Percentiles rank a stretch among this genome's conserved stretches.
Conservation (phyloP, 1,284 basidiomycete genomes). For the Ceratobasidium sp. region DNA sequence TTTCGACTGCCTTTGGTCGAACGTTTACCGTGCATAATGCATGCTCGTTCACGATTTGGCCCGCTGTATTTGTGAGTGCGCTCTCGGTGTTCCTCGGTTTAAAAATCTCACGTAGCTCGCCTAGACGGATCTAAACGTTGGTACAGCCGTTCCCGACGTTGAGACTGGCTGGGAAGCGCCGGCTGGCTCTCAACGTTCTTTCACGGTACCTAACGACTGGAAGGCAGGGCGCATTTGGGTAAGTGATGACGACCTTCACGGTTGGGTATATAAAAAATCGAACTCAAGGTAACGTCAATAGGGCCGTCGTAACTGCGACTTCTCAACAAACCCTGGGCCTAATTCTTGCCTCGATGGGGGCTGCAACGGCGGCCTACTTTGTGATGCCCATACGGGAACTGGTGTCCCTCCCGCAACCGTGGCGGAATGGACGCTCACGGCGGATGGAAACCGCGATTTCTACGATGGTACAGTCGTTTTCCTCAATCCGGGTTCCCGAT, state of each 20-base stretch:
- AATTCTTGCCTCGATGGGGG: slow-evolving; percentile 67
- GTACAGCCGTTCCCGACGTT: slow-evolving; percentile 51
- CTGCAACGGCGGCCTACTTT: slow-evolving; percentile 66
- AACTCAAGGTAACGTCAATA: slow-evolving; percentile 65
- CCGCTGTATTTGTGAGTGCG: too few species aligned
- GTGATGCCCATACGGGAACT: slow-evolving; percentile 62
- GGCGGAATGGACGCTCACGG: slow-evolving; percentile 49
- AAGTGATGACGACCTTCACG: too few species aligned
- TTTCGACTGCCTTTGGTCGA: too few species aligned
- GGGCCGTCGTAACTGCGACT: slow-evolving; percentile 65
- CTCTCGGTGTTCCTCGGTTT: slow-evolving; percentile 35
- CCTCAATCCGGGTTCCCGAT: too few species aligned
- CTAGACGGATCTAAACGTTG: slow-evolving; percentile 32
- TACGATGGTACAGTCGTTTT: slow-evolving; percentile 48
- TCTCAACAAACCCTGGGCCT: slow-evolving; percentile 64
- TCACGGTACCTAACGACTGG: slow-evolving; percentile 58
- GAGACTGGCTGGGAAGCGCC: slow-evolving; percentile 62
- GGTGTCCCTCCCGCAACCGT: slow-evolving; percentile 72
- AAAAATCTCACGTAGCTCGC: too few species aligned
- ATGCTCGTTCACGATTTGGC: slow-evolving; percentile 54
- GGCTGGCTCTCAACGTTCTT: slow-evolving; percentile 57
- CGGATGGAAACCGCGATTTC: slow-evolving; percentile 57
- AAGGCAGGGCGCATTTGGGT: background rate
- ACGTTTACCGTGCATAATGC: slow-evolving; percentile 61
- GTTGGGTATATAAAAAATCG: slow-evolving; percentile 58